Conservation (phyloP, 768 basidiomycete species). For the Cystobasidium tubakii region DNA sequence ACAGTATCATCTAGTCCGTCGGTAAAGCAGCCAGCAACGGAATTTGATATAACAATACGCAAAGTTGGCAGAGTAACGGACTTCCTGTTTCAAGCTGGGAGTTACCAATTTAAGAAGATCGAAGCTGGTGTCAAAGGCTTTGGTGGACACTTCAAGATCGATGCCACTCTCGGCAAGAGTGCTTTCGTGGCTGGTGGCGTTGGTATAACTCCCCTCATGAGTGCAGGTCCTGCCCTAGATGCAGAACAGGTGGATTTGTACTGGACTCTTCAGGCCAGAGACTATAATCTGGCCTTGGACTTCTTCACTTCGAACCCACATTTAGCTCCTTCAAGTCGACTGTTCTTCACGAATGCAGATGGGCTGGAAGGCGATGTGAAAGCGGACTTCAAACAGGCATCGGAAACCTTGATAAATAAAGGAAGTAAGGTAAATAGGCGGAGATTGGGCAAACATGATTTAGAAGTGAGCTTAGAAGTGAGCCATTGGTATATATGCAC, state of each 20-base stretch:
- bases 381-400: neutral
- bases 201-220: conserved; percentile 37
- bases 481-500: conserved; percentile 30
- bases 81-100: conserved; percentile 29
- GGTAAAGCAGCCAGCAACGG: neutral
- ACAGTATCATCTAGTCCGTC: conserved; percentile 36
- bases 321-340: neutral
- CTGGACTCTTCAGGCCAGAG: conserved; percentile 10
- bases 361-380: neutral
- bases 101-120: neutral
- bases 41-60: conserved; percentile 37
- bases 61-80: conserved; percentile 33
- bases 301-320: neutral
- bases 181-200: conserved; percentile 34
- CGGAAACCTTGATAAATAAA: neutral
- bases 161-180: neutral
- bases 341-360: conserved; percentile 7
- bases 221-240: neutral
- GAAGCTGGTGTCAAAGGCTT: conserved; percentile 27
- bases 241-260: neutral
- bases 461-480: neutral
- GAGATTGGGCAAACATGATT: neutral
- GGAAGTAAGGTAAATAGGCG: neutral
- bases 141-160: conserved; percentile 32
- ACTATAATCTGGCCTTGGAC: neutral